Evolutionary conservation across 139 green algal species (phyloP).

Genomic region (Nannochloris sp.): DNA sequence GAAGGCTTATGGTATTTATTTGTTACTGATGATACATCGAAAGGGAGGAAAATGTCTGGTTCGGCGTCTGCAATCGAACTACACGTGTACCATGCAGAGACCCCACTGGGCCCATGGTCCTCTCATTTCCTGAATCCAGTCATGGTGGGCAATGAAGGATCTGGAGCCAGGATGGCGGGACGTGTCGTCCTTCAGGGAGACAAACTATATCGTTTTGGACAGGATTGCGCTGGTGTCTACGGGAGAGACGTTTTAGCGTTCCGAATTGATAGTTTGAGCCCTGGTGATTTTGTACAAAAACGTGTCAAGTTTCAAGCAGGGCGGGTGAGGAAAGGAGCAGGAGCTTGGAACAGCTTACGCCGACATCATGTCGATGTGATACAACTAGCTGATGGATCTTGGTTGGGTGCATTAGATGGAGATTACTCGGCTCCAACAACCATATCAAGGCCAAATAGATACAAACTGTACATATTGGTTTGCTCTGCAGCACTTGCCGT

Average conservation of each 20-base stretch:
- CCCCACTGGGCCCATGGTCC: slow-evolving; percentile 25
- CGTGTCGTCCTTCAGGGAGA: slow-evolving; percentile 15
- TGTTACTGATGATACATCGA: slow-evolving; percentile 15
- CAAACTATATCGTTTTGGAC: slow-evolving; percentile 27
- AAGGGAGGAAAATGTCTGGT: too few species aligned
- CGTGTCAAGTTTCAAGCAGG: slow-evolving; percentile 8
- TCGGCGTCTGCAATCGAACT: neutral
- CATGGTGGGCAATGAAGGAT: neutral
- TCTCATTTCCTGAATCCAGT: slow-evolving; percentile 21
- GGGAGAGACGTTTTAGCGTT: slow-evolving; percentile 25
- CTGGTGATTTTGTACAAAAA: slow-evolving; percentile 17
- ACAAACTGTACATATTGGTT: neutral
- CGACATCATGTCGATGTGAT: slow-evolving; percentile 36
- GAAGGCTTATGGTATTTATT: slow-evolving; percentile 30
- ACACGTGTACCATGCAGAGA: slow-evolving; percentile 1
- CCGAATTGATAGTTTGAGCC: slow-evolving; percentile 16
- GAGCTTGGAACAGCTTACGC: slow-evolving; percentile 23
- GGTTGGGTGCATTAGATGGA: slow-evolving; percentile 33
- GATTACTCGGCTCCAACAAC: slow-evolving; percentile 14
- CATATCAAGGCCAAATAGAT: neutral
- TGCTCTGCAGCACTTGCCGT: neutral
- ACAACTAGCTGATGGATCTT: slow-evolving; percentile 21
- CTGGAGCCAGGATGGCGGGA: slow-evolving; percentile 20
- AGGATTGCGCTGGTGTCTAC: slow-evolving; percentile 36
- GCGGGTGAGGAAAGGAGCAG: neutral